Evolutionary conservation across 768 basidiomycete species (phyloP).

Genomic region (Pleurotus platypus): DNA sequence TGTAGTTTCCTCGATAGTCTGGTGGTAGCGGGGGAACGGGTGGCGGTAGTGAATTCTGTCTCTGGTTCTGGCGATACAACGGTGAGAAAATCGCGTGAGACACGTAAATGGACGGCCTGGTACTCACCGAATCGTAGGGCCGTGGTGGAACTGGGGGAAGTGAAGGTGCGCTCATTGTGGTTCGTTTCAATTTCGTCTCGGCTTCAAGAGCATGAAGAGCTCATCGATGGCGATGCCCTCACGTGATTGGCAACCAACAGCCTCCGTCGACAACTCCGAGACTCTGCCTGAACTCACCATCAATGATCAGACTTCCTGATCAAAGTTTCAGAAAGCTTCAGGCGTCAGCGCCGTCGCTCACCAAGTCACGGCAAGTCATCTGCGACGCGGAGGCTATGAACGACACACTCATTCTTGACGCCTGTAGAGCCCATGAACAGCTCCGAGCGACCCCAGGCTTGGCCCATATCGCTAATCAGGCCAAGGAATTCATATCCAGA

Average conservation of each 20-base stretch:
- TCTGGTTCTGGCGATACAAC: slow-evolving; percentile 4
- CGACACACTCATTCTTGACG: too few species aligned
- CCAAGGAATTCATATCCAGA: too few species aligned
- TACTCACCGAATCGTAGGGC: slow-evolving; percentile 15
- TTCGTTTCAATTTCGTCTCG: neutral
- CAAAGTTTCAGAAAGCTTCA: too few species aligned
- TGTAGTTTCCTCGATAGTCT: slow-evolving; percentile 22
- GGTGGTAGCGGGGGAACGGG: slow-evolving; percentile 50
- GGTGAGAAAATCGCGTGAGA: slow-evolving; percentile 7
- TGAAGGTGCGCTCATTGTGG: slow-evolving; percentile 16
- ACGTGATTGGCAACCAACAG: neutral
- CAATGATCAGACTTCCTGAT: too few species aligned
- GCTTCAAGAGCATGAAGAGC: neutral
- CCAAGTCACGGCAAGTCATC: too few species aligned
- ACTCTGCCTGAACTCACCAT: too few species aligned
- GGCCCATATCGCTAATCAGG: too few species aligned
- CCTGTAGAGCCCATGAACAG: too few species aligned
- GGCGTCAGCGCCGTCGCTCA: too few species aligned
- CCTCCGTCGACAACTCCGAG: neutral
- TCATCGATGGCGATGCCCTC: neutral
- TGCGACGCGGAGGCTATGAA: too few species aligned
- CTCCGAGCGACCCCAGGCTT: too few species aligned
- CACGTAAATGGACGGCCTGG: neutral
- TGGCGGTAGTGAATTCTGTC: slow-evolving; percentile 27
- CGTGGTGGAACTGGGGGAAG: slow-evolving; percentile 26